A percentile compares a stretch with the other conserved stretches of the same genome.
These are phyloP conservation scores for Verbascum thapsus DNA, from an alignment of 257 asterid genomes.

Conservation along the genomic window DNA sequence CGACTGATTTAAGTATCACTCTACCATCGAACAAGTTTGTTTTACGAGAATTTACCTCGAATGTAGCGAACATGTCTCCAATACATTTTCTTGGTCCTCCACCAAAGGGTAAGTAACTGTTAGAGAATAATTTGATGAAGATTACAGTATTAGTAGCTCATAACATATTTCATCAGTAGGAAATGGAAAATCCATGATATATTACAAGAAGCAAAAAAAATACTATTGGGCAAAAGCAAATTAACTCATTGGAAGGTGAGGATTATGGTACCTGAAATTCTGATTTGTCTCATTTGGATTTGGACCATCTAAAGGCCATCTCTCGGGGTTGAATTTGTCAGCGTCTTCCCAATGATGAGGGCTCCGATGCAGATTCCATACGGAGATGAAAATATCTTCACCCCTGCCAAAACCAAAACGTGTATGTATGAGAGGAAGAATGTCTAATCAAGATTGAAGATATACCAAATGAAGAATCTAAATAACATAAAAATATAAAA, in stretches of 20 bases:
- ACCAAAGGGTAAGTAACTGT: conserved; percentile 96
- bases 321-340: conserved; percentile 85
- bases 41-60: conserved; percentile 62
- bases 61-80: conserved; percentile 96
- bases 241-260: neutral
- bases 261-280: conserved; percentile 68
- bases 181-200: neutral
- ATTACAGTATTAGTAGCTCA: conserved; percentile 15
- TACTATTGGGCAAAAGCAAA: too few relatives aligned
- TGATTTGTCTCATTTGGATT: conserved; percentile 97
- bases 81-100: conserved; percentile 99
- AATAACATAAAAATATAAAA: neutral
- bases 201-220: too few relatives aligned
- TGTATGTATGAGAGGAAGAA: conserved; percentile 11
- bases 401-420: conserved; percentile 48
- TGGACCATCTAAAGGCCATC: conserved; percentile 98
- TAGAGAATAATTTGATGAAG: conserved; percentile 24
- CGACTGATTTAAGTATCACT: neutral
- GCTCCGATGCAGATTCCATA: conserved; percentile 93
- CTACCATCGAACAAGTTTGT: conserved; percentile 7
- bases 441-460: neutral
- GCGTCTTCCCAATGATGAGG: conserved; percentile 88
- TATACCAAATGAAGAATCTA: neutral
- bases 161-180: neutral
- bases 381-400: conserved; percentile 92